A percentile compares a stretch with the other conserved stretches of the same genome.
phyloP scores from a whole-genome alignment of 257 asterid species.

The Ocimum tenuiflorum region DNA sequence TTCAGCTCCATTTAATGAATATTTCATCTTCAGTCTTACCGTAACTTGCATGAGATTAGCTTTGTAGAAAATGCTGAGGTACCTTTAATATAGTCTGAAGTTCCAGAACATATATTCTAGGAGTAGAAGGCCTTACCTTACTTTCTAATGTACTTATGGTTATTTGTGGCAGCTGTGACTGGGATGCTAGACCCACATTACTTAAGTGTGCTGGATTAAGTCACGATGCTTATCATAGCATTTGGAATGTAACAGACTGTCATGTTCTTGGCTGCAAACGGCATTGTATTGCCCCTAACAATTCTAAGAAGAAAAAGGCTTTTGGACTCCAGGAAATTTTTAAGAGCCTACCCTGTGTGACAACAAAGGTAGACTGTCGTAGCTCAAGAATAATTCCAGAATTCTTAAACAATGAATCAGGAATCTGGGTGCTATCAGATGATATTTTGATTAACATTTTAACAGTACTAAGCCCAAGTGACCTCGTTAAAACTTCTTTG shows the following conservation, averaged over 20 bases:
- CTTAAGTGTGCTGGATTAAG: conserved; percentile 34
- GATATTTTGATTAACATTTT: conserved; percentile 65
- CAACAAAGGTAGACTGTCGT: conserved; percentile 38
- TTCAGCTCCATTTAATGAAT: neutral
- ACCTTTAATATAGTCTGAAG: neutral
- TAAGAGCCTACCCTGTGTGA: conserved; percentile 63
- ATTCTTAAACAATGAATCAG: conserved; percentile 39
- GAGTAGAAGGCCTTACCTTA: conserved; percentile 10
- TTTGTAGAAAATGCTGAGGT: conserved; percentile 7
- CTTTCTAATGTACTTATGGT: conserved; percentile 21
- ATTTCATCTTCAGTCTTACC: neutral
- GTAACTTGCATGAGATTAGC: neutral
- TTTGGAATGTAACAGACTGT: conserved; percentile 74
- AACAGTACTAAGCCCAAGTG: conserved; percentile 47
- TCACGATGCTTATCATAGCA: conserved; percentile 28
- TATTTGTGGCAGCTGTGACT: conserved; percentile 65
- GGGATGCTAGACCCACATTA: conserved; percentile 68
- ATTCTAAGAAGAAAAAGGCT: conserved; percentile 57
- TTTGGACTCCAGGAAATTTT: conserved; percentile 93
- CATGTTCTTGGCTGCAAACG: conserved; percentile 63
- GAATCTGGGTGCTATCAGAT: conserved; percentile 66
- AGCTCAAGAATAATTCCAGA: conserved; percentile 47
- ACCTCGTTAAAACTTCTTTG: conserved; percentile 62
- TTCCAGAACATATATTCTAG: neutral
- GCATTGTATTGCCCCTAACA: conserved; percentile 52